Evolutionary conservation across 2,329 filamentous ascomycete species (phyloP).

Genomic region (Magnaporthiopsis rhizophila): DNA sequence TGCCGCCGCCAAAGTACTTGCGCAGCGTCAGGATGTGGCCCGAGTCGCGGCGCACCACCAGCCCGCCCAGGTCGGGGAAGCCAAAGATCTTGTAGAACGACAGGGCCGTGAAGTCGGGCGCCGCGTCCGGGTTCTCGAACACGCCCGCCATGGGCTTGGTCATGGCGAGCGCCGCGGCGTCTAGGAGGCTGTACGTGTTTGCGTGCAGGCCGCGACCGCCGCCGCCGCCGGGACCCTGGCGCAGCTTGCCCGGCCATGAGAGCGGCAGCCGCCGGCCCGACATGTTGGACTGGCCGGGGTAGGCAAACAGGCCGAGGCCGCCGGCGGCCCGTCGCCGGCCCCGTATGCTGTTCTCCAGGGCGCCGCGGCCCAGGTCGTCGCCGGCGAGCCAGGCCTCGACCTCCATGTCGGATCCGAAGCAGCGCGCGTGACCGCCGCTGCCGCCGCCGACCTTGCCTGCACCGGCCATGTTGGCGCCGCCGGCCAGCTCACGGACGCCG

Average conservation of each 20-base stretch:
- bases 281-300: slow-evolving; percentile 64
- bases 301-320: slow-evolving; percentile 47
- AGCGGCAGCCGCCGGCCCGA: slow-evolving; percentile 52
- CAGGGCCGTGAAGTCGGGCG: slow-evolving; percentile 53
- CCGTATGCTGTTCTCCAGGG: background rate
- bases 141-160: slow-evolving; percentile 45
- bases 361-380: slow-evolving; percentile 7
- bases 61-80: slow-evolving; percentile 54
- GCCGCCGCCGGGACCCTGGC: slow-evolving; percentile 15
- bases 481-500: slow-evolving; percentile 59
- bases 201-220: background rate
- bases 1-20: slow-evolving; percentile 62
- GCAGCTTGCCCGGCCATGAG: slow-evolving; percentile 39
- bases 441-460: slow-evolving; percentile 52
- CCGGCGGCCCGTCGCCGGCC: slow-evolving; percentile 9
- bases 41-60: slow-evolving; percentile 49
- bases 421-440: slow-evolving; percentile 26
- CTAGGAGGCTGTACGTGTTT: slow-evolving; percentile 45
- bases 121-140: slow-evolving; percentile 39
- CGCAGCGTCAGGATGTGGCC: slow-evolving; percentile 45
- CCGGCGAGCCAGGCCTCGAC: slow-evolving; percentile 35
- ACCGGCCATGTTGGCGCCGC: slow-evolving; percentile 41
- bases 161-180: slow-evolving; percentile 58
- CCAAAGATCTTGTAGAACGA: slow-evolving; percentile 63
- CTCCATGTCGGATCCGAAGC: slow-evolving; percentile 50